Base-by-base conservation (phyloP, 2,329 filamentous ascomycete species). In the Penicillium hordei region DNA sequence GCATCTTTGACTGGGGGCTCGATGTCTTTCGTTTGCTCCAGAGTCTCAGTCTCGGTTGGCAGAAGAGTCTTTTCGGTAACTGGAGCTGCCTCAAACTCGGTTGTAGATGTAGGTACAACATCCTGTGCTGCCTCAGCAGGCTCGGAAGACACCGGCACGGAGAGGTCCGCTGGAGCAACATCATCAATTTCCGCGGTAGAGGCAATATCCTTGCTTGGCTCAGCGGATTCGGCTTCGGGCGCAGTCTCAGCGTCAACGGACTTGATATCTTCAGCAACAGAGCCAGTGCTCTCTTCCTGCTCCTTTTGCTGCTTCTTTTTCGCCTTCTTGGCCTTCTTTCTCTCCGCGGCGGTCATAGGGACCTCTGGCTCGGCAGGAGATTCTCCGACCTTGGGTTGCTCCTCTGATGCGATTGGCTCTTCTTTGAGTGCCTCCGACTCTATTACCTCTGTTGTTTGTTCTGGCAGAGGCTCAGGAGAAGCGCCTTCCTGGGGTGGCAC, bases 291-390 rank as follows among this genome's bases (percentile, higher is more conserved):
- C n/a, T 57, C 57, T 49, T 62, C 52, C 21, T 60, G 40, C 45
- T 36, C 29, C 6, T 60, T 52, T 17, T 63, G 60, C 48, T 63
- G 55, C 49, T 64, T 60, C 45, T 60, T 64, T 40, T 57, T 61
- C 4, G 50, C 54, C 45, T 63, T 64, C 54, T 64, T 64, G 7
- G 62, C 60, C 46, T 63, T 64, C 39, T 44, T 56, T 15, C 44
- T 63, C 48, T 64, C 51, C 12, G 62, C 58, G 15, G 62, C 56
- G 8, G 60, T 60, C 60, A 64, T 63, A 5, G 46, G 40, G 4
- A 57, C n/a, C 31, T 65, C 62, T 6, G 57, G 38, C 42, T 61
- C 57, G 3, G 31, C 48, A 3, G 49, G 31, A 23, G 39, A 6
- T 9, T 52, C 40, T 34, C 54, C 58, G 2, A 25, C 6, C 6